A percentile compares a stretch with the other conserved stretches of the same genome.
Conservation (phyloP, 2,329 filamentous ascomycete genomes). For the Colletotrichum salicis region DNA sequence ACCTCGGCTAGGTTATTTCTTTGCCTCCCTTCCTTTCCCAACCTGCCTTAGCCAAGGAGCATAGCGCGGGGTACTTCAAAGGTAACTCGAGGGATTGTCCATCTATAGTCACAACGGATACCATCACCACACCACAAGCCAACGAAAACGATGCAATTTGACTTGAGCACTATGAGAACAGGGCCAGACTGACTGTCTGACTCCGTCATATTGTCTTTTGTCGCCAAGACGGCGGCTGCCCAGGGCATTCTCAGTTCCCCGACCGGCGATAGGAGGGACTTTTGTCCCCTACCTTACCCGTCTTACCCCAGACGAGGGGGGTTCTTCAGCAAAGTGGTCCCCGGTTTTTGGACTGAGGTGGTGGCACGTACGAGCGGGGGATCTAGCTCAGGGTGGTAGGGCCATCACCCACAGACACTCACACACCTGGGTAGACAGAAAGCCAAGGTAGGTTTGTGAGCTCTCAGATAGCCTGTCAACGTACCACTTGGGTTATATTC, state of each 20-base stretch:
- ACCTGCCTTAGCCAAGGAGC: background rate
- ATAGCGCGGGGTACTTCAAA: background rate
- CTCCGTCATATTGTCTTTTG: background rate
- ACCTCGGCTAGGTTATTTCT: background rate
- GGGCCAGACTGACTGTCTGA: background rate
- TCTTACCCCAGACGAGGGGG: constrained; percentile 1
- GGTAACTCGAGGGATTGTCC: background rate
- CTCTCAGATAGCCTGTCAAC: background rate
- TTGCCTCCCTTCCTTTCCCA: background rate
- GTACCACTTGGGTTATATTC: background rate
- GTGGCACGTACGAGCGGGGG: background rate
- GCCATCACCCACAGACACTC: too few species aligned
- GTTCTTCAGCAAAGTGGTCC: constrained; percentile 24
- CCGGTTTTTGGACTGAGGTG: constrained; percentile 1
- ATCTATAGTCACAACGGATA: background rate
- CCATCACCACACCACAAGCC: background rate
- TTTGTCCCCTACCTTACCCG: constrained; percentile 19
- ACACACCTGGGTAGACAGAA: background rate
- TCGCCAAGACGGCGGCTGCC: background rate
- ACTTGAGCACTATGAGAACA: background rate
- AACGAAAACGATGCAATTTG: background rate
- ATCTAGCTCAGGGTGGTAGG: background rate
- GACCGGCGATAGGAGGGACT: background rate
- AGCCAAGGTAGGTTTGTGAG: background rate
- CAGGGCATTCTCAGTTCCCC: background rate